phyloP scores from a whole-genome alignment of 2,329 filamentous ascomycete genomes.

The Aureobasidium vineae region DNA sequence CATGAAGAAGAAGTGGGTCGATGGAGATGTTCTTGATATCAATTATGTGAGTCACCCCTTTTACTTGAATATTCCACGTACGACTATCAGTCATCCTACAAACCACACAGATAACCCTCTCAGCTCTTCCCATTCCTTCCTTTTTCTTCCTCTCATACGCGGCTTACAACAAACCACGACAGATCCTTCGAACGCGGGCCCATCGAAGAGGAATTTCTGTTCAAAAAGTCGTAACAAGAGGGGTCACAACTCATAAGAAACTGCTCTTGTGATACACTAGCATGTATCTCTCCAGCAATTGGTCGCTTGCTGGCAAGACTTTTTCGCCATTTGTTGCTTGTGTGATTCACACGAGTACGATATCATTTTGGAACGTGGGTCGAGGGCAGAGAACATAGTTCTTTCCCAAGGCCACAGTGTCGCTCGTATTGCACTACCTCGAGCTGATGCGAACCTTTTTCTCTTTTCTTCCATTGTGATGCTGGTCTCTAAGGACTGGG shows the following conservation, averaged over 20 bases:
- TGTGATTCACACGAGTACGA: too few relatives aligned
- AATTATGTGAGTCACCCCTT: neutral
- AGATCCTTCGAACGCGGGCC: neutral
- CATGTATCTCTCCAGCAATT: neutral
- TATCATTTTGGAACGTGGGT: too few relatives aligned
- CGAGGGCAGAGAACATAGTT: too few relatives aligned
- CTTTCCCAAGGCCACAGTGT: too few relatives aligned
- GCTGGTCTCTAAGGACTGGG: neutral
- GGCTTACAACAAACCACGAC: neutral
- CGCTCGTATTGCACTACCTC: slow-evolving; percentile 8
- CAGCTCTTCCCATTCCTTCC: too few relatives aligned
- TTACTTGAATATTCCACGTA: neutral
- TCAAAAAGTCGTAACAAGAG: too few relatives aligned
- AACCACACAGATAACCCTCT: neutral
- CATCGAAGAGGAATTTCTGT: too few relatives aligned
- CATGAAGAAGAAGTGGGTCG: neutral
- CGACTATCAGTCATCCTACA: neutral
- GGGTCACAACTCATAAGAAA: too few relatives aligned
- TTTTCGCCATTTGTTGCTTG: too few relatives aligned
- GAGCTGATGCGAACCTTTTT: slow-evolving; percentile 3
- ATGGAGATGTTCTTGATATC: neutral
- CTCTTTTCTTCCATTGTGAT: too few relatives aligned
- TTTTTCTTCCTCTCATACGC: neutral
- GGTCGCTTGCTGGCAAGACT: neutral
- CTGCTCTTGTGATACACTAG: neutral